These are phyloP conservation scores for Neurospora sp. DNA, from an alignment of 495 filamentous ascomycete species.

Conservation along the genomic window DNA sequence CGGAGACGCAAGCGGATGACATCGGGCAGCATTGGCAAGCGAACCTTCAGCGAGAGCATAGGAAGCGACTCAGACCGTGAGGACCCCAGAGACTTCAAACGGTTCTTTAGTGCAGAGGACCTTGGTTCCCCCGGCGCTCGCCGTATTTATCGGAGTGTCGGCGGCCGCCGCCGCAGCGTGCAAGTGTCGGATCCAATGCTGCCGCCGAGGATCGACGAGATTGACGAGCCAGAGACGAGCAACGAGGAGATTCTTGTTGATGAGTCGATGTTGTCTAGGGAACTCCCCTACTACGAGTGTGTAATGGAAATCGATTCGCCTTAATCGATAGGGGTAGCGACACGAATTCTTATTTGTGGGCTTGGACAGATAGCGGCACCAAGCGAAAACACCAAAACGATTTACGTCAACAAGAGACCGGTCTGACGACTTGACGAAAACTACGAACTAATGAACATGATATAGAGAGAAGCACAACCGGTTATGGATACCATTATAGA, in stretches of 20 bases:
- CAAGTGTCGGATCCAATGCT: slow-evolving; percentile 35
- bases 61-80: slow-evolving; percentile 44
- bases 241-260: slow-evolving; percentile 37
- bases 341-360: not conserved
- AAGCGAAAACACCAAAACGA: not conserved
- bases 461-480: not conserved
- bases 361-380: not conserved
- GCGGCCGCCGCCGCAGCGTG: slow-evolving; percentile 33
- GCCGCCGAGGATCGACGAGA: slow-evolving; percentile 41
- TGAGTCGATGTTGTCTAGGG: slow-evolving; percentile 29
- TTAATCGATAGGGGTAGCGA: slow-evolving; percentile 5
- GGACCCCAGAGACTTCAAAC: slow-evolving; percentile 25
- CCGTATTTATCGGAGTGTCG: slow-evolving; percentile 33
- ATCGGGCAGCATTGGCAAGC: slow-evolving; percentile 43
- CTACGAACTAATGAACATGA: not conserved
- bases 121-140: slow-evolving; percentile 30
- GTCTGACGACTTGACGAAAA: not conserved
- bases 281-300: slow-evolving; percentile 39
- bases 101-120: slow-evolving; percentile 30
- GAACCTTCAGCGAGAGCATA: slow-evolving; percentile 41
- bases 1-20: slow-evolving; percentile 37
- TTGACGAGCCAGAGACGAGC: slow-evolving; percentile 39
- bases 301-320: slow-evolving; percentile 38
- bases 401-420: not conserved
- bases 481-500: not conserved